Base-by-base conservation (phyloP, 306 rosid genomes). In the Rosa persica region DNA sequence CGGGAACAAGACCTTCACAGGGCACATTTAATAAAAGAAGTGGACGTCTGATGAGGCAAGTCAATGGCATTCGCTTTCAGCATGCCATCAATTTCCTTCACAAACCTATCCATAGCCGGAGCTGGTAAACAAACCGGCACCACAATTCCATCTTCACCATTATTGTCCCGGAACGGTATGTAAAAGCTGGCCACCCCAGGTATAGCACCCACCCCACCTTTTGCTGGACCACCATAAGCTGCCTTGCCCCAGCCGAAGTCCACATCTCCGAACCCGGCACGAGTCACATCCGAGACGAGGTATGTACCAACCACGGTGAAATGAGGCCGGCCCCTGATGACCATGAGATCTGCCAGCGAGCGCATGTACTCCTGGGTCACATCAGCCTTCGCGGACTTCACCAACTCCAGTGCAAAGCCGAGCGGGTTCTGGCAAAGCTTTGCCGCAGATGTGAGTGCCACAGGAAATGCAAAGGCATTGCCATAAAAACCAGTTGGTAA, bases 181-280 rank as follows among this genome's bases (percentile, higher is more conserved):
- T 79, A 89, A 48, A 82, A 84, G 76, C 89, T 82, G 0, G 79
- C 83, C 77, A 84, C 86, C n/a, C 91, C 89, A 8, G 89, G 90
- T 2, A 85, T 77, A 5, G 87, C 77, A 20, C 92, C 90, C 0
- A 82, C 86, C 0, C 86, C 89, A 23, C 87, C 88, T 42, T 76
- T 76, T 0, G 91, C 88, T 0, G 88, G 84, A 0, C 96, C 96
- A 34, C 91, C 91, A 20, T 84, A 90, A 0, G 40, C 76, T 0
- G 96, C 67, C 46, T 79, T 76, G 0, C 96, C 96, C 96, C 96
- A 90, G 39, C 96, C 96, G 5, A 87, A 82, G 48, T 92, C 89
- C 34, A 90, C 87, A 0, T 86, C 83, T 9, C 72, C 78, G 0
- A 90, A 87, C 12, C 94, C 94, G 0, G 81, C 87, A 3, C 83